Conservation (phyloP, 176 grass and related monocot genomes). For the Carex scoparia region DNA sequence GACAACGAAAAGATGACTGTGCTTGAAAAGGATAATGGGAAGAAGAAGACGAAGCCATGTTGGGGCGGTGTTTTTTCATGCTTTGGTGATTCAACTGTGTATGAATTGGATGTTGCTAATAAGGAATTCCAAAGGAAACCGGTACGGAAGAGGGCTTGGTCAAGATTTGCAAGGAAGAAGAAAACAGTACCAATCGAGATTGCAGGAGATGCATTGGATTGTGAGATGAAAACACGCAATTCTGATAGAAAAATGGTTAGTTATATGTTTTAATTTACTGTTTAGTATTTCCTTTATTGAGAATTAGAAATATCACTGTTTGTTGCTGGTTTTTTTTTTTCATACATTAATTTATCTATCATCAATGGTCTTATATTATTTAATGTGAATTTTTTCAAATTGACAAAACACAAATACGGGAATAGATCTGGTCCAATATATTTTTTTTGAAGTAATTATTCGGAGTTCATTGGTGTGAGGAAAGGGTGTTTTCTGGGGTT, state of each 20-base stretch:
- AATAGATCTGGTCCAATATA: too few relatives aligned
- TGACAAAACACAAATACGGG: too few relatives aligned
- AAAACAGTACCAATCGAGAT: background rate
- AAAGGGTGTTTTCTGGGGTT: background rate
- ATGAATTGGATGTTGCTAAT: background rate
- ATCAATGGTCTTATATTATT: background rate
- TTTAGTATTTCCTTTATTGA: background rate
- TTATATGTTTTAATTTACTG: background rate
- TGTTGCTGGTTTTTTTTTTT: background rate
- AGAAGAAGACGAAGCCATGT: background rate
- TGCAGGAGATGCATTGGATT: background rate
- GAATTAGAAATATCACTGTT: background rate
- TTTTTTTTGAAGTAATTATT: too few relatives aligned
- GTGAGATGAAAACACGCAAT: background rate
- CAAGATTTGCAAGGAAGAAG: background rate
- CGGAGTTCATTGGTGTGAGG: too few relatives aligned
- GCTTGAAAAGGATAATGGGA: background rate
- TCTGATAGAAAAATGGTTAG: slow-evolving; percentile 14
- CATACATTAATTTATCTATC: background rate
- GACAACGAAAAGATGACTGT: background rate
- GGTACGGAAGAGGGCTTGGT: background rate
- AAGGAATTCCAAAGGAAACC: background rate
- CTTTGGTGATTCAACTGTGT: slow-evolving; percentile 1
- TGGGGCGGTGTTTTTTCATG: background rate
- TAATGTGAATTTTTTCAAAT: too few relatives aligned